Evolutionary conservation across 805 yeast genomes (phyloP).

Genomic region (Candida maesae): DNA sequence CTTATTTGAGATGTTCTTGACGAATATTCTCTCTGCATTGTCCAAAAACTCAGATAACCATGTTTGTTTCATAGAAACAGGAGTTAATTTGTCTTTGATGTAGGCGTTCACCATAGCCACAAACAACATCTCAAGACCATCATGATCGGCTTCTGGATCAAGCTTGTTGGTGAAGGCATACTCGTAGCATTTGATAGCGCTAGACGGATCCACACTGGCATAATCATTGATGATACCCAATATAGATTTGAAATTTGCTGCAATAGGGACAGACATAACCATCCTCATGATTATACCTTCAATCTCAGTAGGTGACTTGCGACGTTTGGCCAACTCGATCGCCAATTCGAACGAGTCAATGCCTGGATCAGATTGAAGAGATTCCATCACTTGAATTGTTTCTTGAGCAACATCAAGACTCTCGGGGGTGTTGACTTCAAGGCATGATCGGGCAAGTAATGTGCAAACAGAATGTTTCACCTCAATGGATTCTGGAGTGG

Average conservation of each 20-base stretch:
- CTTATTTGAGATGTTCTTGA: conserved; percentile 25
- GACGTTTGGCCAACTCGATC: conserved; percentile 22
- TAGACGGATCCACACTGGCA: conserved; percentile 21
- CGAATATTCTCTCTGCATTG: conserved; percentile 28
- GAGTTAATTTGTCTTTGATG: conserved; percentile 25
- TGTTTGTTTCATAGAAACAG: conserved; percentile 21
- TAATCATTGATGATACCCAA: conserved; percentile 29
- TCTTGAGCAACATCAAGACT: conserved; percentile 20
- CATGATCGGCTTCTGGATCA: conserved; percentile 25
- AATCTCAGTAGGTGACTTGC: conserved; percentile 11
- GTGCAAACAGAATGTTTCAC: conserved; percentile 21
- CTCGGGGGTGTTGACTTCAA: conserved; percentile 22
- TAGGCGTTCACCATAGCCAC: conserved; percentile 29
- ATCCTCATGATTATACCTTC: conserved; percentile 35
- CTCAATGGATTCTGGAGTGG: conserved; percentile 21
- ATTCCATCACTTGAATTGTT: conserved; percentile 25
- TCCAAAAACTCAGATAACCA: conserved; percentile 25
- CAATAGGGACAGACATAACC: conserved; percentile 30
- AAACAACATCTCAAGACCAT: conserved; percentile 20
- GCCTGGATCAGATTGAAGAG: conserved; percentile 24
- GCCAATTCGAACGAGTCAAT: conserved; percentile 31
- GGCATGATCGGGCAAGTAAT: conserved; percentile 27
- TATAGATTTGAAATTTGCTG: conserved; percentile 22
- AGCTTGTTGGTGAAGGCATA: conserved; percentile 33
- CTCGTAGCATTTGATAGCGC: conserved; percentile 32